Evolutionary conservation across 257 asterid genomes (phyloP).

Genomic region (Capsicum chinense): DNA sequence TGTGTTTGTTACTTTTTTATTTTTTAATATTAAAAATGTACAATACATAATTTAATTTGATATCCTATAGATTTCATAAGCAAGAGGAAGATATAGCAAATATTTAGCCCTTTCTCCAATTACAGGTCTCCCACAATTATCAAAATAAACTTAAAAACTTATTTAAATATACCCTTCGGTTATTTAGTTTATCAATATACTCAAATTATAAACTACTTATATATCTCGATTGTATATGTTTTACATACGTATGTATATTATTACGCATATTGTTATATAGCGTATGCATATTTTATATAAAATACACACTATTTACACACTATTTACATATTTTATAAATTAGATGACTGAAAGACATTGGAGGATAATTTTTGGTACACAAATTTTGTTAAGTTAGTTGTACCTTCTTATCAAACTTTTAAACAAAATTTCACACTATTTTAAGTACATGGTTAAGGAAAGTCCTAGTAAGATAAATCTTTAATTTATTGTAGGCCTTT

Average conservation of each 20-base stretch:
- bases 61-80: neutral
- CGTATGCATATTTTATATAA: neutral
- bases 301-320: neutral
- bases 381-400: neutral
- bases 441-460: neutral
- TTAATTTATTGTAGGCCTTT: neutral
- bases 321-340: no score
- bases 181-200: neutral
- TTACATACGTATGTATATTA: neutral
- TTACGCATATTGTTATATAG: neutral
- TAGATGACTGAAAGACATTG: no score
- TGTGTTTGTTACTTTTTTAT: neutral
- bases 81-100: constrained; percentile 1
- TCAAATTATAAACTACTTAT: no score
- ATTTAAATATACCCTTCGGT: neutral
- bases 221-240: neutral
- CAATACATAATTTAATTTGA: neutral
- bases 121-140: neutral
- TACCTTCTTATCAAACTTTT: neutral
- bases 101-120: neutral
- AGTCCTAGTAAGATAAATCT: neutral
- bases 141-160: neutral
- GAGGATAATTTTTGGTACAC: no score
- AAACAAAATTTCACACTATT: neutral
- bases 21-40: neutral